Evolutionary conservation across 1,139 yeast species (phyloP).

Genomic region (Petasospora fabianii): DNA sequence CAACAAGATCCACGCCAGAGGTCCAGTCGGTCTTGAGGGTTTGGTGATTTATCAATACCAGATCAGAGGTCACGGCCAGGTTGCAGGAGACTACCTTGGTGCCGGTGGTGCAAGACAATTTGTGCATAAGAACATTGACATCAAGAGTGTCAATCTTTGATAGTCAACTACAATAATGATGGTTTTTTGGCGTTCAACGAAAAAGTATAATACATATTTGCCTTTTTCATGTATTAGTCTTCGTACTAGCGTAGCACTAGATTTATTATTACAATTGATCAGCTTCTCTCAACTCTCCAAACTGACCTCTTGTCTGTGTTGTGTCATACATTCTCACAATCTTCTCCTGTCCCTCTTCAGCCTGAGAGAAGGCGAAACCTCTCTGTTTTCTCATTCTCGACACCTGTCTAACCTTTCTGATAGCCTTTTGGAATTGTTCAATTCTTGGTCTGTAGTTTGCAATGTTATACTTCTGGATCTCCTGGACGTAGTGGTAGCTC

Average conservation of each 20-base stretch:
- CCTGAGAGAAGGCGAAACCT: slow-evolving; percentile 97
- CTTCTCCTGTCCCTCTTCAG: slow-evolving; percentile 87
- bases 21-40: slow-evolving; percentile 98
- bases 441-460: slow-evolving; percentile 93
- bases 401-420: slow-evolving; percentile 94
- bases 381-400: slow-evolving; percentile 97
- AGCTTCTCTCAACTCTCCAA: slow-evolving; percentile 50
- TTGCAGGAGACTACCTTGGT: slow-evolving; percentile 87
- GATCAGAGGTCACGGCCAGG: slow-evolving; percentile 85
- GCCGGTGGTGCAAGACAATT: slow-evolving; percentile 87
- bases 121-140: slow-evolving; percentile 61
- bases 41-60: slow-evolving; percentile 94
- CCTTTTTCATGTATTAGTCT: too few species aligned
- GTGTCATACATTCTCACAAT: slow-evolving; percentile 94
- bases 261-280: slow-evolving; percentile 7
- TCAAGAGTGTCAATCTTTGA: slow-evolving; percentile 18
- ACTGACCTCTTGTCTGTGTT: slow-evolving; percentile 55
- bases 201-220: not conserved
- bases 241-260: too few species aligned
- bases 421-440: slow-evolving; percentile 96
- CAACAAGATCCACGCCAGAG: slow-evolving; percentile 94
- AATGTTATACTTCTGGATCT: slow-evolving; percentile 91
- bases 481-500: slow-evolving; percentile 92
- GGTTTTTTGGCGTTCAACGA: too few species aligned
- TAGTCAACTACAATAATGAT: not conserved